Evolutionary conservation across 441 rosid species (phyloP).

Genomic region (Populus hybrid): DNA sequence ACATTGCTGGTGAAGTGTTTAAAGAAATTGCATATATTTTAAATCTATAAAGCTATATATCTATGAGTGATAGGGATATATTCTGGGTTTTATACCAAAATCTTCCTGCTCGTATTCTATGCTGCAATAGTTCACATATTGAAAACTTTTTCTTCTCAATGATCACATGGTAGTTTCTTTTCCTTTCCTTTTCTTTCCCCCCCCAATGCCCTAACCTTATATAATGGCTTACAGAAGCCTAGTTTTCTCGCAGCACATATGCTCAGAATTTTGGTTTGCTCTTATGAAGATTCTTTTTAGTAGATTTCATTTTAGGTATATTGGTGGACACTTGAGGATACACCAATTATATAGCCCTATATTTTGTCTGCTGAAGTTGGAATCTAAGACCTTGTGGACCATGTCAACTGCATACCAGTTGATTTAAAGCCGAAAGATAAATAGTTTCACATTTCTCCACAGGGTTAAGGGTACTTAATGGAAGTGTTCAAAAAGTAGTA

Average conservation of each 20-base stretch:
- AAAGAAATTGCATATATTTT: not conserved
- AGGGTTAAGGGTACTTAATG: not conserved
- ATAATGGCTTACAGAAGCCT: not conserved
- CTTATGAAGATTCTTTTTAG: not conserved
- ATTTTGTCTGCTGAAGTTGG: not conserved
- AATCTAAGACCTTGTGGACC: not conserved
- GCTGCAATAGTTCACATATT: not conserved
- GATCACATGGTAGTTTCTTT: not conserved
- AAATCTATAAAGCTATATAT: not conserved
- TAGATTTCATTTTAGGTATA: not conserved
- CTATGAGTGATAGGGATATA: not conserved
- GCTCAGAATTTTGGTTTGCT: not conserved
- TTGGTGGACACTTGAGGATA: not conserved
- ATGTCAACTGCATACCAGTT: not conserved
- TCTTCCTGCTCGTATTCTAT: not conserved
- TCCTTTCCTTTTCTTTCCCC: no score
- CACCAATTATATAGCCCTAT: not conserved
- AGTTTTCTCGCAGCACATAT: not conserved
- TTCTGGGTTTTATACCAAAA: not conserved
- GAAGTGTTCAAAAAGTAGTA: not conserved
- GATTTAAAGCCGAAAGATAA: not conserved
- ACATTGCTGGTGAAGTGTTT: not conserved
- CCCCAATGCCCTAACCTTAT: not conserved
- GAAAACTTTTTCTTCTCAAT: not conserved
- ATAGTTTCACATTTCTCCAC: not conserved